Conservation (phyloP, 1,284 basidiomycete species). For the Puccinia brachypodii region DNA sequence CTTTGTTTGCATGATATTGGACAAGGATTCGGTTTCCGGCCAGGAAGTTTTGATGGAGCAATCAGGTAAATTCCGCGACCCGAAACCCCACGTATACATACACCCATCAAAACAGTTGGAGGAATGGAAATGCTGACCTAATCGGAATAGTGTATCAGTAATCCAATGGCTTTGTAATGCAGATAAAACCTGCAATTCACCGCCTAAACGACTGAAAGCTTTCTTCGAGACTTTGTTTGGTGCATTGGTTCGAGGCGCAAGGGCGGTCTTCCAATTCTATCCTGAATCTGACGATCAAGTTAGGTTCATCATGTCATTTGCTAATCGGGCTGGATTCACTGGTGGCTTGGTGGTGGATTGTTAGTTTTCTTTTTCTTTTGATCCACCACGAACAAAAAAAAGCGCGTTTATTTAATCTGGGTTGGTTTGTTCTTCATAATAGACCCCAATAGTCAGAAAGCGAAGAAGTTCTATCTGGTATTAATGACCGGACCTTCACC, state of each 20-base stretch:
- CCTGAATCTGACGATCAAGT: slow-evolving; percentile 93
- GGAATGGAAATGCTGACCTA: neutral
- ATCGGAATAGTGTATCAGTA: slow-evolving; percentile 78
- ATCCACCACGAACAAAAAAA: too few relatives aligned
- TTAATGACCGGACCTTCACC: slow-evolving; percentile 49
- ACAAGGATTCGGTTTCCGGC: slow-evolving; percentile 70
- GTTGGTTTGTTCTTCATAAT: slow-evolving; percentile 24
- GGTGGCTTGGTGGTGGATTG: slow-evolving; percentile 94
- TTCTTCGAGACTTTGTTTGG: slow-evolving; percentile 98
- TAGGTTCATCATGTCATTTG: slow-evolving; percentile 87
- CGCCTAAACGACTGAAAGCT: slow-evolving; percentile 81
- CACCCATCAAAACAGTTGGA: neutral
- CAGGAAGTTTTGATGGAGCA: slow-evolving; percentile 95
- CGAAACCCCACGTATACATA: neutral
- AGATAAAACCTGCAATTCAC: slow-evolving; percentile 87
- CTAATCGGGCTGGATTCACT: slow-evolving; percentile 92
- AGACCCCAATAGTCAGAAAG: slow-evolving; percentile 57
- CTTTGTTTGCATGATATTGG: slow-evolving; percentile 62
- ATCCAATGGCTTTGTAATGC: slow-evolving; percentile 99
- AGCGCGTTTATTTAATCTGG: too few relatives aligned
- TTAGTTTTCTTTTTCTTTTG: neutral
- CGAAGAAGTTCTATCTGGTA: slow-evolving; percentile 58
- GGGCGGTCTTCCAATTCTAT: slow-evolving; percentile 95
- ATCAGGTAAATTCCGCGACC: slow-evolving; percentile 68
- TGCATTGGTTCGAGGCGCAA: slow-evolving; percentile 81